Evolutionary conservation across 2,329 filamentous ascomycete genomes (phyloP).

Genomic region (Curvularia spicifera): DNA sequence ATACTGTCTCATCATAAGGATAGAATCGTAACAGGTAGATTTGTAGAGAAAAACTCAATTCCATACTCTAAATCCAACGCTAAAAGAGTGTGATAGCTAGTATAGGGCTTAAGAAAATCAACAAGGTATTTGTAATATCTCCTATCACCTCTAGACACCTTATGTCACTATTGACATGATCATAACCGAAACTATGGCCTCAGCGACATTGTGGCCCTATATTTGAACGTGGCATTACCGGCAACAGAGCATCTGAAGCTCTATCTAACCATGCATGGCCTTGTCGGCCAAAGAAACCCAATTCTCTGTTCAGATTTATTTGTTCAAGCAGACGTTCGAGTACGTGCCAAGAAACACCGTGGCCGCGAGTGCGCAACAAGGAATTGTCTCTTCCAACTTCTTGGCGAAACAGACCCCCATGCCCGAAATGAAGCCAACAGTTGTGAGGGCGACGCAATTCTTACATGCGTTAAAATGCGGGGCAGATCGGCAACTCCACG

Average conservation of each 20-base stretch:
- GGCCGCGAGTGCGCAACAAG: not conserved
- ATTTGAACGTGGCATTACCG: not conserved
- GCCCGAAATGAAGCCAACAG: not conserved
- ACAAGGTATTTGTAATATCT: not conserved
- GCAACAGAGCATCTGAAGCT: too few species aligned
- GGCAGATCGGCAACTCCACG: constrained; percentile 3
- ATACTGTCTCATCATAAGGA: too few species aligned
- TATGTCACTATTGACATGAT: not conserved
- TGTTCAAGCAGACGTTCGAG: not conserved
- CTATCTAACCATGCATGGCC: not conserved
- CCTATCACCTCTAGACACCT: not conserved
- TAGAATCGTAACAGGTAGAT: too few species aligned
- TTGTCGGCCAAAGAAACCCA: not conserved
- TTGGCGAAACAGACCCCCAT: not conserved
- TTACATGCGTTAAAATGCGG: not conserved
- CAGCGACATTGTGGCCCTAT: too few species aligned
- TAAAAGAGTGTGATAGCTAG: not conserved
- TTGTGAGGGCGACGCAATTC: not conserved
- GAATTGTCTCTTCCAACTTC: not conserved
- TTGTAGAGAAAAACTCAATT: not conserved
- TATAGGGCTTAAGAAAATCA: not conserved
- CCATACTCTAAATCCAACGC: not conserved
- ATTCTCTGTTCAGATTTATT: not conserved
- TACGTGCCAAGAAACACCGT: not conserved
- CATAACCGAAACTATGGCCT: not conserved